These are phyloP conservation scores for Trypanosomatidae sp. DNA, from an alignment of 208 protist genomes.

Conservation along the genomic window DNA sequence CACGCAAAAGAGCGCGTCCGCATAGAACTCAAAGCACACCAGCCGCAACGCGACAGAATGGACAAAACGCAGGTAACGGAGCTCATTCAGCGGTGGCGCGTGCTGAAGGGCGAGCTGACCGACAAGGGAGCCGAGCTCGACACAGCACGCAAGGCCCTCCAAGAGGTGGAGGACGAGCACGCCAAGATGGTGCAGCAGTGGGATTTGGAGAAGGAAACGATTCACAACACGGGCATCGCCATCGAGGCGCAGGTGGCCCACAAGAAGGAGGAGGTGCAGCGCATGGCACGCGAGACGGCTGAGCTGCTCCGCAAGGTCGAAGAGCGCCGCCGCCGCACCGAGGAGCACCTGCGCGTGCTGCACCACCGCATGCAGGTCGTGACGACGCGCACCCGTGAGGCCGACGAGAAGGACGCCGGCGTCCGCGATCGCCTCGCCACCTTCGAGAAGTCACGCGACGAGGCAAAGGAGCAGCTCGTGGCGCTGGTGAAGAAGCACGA, in stretches of 20 bases:
- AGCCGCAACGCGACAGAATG: constrained; percentile 15
- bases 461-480: constrained; percentile 45
- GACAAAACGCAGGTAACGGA: constrained; percentile 57
- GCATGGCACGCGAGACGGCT: constrained; percentile 53
- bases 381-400: constrained; percentile 30
- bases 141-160: constrained; percentile 31
- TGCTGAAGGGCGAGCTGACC: constrained; percentile 54
- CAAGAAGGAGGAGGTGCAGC: constrained; percentile 65
- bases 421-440: constrained; percentile 39
- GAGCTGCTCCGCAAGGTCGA: constrained; percentile 73
- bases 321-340: constrained; percentile 61
- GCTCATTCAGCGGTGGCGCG: constrained; percentile 72
- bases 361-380: constrained; percentile 51
- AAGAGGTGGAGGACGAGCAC: constrained; percentile 53
- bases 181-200: constrained; percentile 63
- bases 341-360: constrained; percentile 66
- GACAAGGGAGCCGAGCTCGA: constrained; percentile 59
- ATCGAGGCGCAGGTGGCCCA: constrained; percentile 59
- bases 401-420: constrained; percentile 55
- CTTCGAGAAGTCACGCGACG: constrained; percentile 53
- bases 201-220: constrained; percentile 79
- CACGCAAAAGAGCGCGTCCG: too few relatives aligned
- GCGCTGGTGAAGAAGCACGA: constrained; percentile 49
- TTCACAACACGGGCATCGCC: constrained; percentile 64
- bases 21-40: background rate